These are phyloP conservation scores for Phytophthora chlamydospora DNA, from an alignment of 352 stramenopile species.

Conservation along the genomic window DNA sequence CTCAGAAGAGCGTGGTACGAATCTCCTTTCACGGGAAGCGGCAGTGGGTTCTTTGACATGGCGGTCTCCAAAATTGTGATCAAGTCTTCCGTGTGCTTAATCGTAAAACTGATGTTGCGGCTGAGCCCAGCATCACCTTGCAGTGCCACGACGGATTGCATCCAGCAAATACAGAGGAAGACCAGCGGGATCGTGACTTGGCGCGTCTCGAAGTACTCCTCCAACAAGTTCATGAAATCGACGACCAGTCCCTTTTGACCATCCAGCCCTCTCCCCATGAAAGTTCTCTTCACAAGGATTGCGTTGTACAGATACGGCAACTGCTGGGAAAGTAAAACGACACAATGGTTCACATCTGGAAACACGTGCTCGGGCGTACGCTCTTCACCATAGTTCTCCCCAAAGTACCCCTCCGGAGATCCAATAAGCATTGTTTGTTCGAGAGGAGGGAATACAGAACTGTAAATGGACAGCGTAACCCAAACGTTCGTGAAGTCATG, in stretches of 20 bases:
- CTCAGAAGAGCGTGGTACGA: constrained; percentile 2
- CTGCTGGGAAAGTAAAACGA: not conserved
- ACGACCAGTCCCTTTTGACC: not conserved
- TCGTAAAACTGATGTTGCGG: constrained; percentile 23
- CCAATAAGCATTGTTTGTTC: constrained; percentile 1
- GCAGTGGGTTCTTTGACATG: constrained; percentile 14
- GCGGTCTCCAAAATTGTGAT: constrained; percentile 16
- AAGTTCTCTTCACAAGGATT: not conserved
- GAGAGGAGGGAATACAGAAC: not conserved
- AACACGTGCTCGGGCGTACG: constrained; percentile 6
- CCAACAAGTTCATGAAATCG: constrained; percentile 4
- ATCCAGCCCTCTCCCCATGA: not conserved
- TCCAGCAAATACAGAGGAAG: constrained; percentile 37
- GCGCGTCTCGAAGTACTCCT: constrained; percentile 14
- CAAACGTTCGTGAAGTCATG: constrained; percentile 4
- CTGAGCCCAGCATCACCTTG: constrained; percentile 28
- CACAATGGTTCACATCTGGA: not conserved
- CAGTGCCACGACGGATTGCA: constrained; percentile 32
- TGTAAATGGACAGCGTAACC: not conserved
- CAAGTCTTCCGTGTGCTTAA: constrained; percentile 27
- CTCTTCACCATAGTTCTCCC: constrained; percentile 8
- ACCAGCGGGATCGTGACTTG: constrained; percentile 26
- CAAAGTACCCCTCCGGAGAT: not conserved
- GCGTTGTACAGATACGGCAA: not conserved
- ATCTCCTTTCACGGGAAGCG: constrained; percentile 4